Evolutionary conservation across 73 alveolate genomes (phyloP), one percentile per base, ranked within the genome.

Genomic region (Paramecium sexaurelia): DNA sequence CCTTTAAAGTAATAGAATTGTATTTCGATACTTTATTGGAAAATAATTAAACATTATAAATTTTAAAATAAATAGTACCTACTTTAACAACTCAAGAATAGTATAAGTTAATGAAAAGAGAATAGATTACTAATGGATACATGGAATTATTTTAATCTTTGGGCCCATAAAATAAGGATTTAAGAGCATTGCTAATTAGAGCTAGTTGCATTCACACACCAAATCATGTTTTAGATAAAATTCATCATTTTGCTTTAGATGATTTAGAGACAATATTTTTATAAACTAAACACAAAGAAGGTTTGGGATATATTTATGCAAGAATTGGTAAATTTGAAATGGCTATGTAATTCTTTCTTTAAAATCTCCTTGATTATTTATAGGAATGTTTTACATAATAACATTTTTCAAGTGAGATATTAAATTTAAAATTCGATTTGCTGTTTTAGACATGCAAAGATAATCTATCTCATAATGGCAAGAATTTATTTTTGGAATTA

Each of bases 271-370:
- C 55, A 40, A 78, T 39, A 8, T 78, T 45, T 78, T 9, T 32
- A n/a, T 57, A 43, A 43, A 78, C 90, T 15, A 43, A 22, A 40
- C 55, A 39, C 24, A 78, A 43, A 24, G 83, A 61, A 61, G 83
- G 83, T 10, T 61, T 61, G 17, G 83, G 83, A 61, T 61, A 61
- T 11, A 61, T 61, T 22, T 61, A 61, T 61, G 83, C 83, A 29
- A 24, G 83, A 61, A 45, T 61, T 61, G 83, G 83, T 3, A 61
- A 61, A 13, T 61, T 61, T 29, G 24, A 32, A 7, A 61, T 61
- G 7, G 83, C 83, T 11, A 61, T 32, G 39, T 11, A 24, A 61
- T 61, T 61, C n/a, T 61, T 61, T 61, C 4, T 61, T 61, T 32
- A 29, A 61, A 61, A 61, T 0, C n/a, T 61, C 9, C 43, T 61